These are phyloP conservation scores for Phytophthora capsici DNA, from an alignment of 352 stramenopile genomes.

Conservation along the genomic window DNA sequence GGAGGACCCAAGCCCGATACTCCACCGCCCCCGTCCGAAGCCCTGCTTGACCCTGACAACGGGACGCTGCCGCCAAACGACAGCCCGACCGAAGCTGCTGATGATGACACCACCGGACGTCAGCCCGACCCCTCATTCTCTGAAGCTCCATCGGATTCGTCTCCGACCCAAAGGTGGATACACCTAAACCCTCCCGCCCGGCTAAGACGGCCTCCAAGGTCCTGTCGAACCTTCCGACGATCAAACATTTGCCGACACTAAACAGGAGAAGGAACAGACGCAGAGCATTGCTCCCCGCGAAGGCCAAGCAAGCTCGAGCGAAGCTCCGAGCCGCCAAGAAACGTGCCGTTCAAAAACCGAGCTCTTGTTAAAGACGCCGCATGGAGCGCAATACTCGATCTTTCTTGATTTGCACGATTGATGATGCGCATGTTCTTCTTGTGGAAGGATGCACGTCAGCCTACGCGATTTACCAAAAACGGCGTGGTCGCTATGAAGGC, in stretches of 20 bases:
- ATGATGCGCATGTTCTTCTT: constrained; percentile 12
- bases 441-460: constrained; percentile 5
- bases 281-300: constrained; percentile 5
- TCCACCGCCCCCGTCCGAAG: neutral
- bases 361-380: constrained; percentile 2
- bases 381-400: constrained; percentile 8
- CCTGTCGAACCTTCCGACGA: neutral
- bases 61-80: neutral
- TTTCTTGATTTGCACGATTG: constrained; percentile 20
- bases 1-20: neutral
- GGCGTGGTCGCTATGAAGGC: constrained; percentile 21
- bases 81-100: neutral
- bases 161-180: too few relatives aligned
- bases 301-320: neutral
- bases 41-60: neutral
- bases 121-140: neutral
- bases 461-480: constrained; percentile 22
- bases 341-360: neutral
- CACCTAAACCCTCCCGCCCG: too few relatives aligned
- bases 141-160: neutral
- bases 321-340: constrained; percentile 4
- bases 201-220: too few relatives aligned
- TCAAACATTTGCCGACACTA: neutral
- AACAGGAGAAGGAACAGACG: constrained; percentile 6
- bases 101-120: too few relatives aligned